Conservation (phyloP, 768 basidiomycete species). For the Boletus sp. region DNA sequence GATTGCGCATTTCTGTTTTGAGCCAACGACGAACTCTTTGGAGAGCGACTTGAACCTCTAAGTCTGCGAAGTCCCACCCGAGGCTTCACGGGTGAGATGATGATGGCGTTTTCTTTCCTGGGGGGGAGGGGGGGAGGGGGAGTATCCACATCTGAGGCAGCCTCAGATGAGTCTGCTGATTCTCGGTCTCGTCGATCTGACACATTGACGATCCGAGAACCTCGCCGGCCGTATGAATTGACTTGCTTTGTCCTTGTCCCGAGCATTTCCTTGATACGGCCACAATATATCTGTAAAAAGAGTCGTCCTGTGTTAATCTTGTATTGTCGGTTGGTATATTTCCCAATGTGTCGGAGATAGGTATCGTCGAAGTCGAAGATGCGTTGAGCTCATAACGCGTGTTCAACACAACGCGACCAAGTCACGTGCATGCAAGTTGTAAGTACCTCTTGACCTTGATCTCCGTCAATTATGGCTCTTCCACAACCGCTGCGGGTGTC, state of each 20-base stretch:
- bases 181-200: conserved; percentile 32
- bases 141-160: conserved; percentile 37
- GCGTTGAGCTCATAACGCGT: neutral
- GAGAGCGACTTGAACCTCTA: conserved; percentile 15
- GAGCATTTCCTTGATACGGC: conserved; percentile 40
- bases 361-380: conserved; percentile 4
- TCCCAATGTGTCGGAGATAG: neutral
- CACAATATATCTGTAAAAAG: neutral
- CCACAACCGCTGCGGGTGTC: conserved; percentile 68
- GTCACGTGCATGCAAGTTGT: conserved; percentile 18
- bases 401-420: conserved; percentile 10
- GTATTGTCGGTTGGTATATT: neutral
- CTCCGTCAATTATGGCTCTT: conserved; percentile 54
- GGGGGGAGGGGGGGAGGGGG: conserved; percentile 4
- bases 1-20: conserved; percentile 25
- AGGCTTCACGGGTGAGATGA: conserved; percentile 22
- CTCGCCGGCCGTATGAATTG: conserved; percentile 61
- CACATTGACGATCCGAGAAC: conserved; percentile 55
- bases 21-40: conserved; percentile 19
- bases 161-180: conserved; percentile 30
- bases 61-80: conserved; percentile 9
- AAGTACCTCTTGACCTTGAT: neutral
- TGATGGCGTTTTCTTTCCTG: conserved; percentile 23
- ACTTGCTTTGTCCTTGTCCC: conserved; percentile 63
- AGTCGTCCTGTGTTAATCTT: neutral